Evolutionary conservation across 2,329 filamentous ascomycete species (phyloP), one percentile per base, ranked within the genome.

Genomic region (Alternaria sp.): DNA sequence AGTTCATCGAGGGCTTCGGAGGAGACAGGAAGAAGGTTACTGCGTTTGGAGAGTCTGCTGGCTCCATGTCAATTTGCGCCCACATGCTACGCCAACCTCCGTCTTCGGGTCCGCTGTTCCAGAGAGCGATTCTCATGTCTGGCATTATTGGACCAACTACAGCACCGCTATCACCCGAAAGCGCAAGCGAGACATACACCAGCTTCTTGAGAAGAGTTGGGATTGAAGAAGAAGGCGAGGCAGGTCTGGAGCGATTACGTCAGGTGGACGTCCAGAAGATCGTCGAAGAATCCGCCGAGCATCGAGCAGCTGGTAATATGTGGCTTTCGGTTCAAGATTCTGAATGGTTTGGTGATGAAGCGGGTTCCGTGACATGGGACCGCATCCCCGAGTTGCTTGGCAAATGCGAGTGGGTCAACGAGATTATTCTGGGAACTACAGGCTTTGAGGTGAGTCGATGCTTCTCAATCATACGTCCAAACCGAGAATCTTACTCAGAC

Each of bases 31-130:
- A 57, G 3, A 70, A 71, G 6, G 65, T 80, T 4, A 81, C 79
- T 0, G 64, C 80, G 0, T 77, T 83, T 13, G 84, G 84, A 3
- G 81, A 85, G 67, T 82, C 79, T 36, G 83, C 83, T 3, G 84
- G 84, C n/a, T 81, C 72, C 9, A 77, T 69, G 19, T 67, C 60
- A 8, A 74, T 73, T 21, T 71, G 66, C n/a, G 63, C 61, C n/a
- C 72, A 74, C 19, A 68, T 75, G 70, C 66, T 76, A 1, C 51
- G 59, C 43, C 9, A 28, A n/a, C 55, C 57, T 10, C 69, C 67
- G 5, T 12, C 52, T 4, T 25, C 30, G 1, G 67, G 67, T 1
- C 67, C 71, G 13, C 43, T 76, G 6, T 75, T 76, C 43, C 36
- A 63, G 1, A 55, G 70, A 26, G 73, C 53, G 8, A 61, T 73